Percentiles rank a stretch among this genome's conserved stretches.
Evolutionary conservation across 2,329 filamentous ascomycete genomes (phyloP).

Genomic region (Coleophoma cylindrospora): DNA sequence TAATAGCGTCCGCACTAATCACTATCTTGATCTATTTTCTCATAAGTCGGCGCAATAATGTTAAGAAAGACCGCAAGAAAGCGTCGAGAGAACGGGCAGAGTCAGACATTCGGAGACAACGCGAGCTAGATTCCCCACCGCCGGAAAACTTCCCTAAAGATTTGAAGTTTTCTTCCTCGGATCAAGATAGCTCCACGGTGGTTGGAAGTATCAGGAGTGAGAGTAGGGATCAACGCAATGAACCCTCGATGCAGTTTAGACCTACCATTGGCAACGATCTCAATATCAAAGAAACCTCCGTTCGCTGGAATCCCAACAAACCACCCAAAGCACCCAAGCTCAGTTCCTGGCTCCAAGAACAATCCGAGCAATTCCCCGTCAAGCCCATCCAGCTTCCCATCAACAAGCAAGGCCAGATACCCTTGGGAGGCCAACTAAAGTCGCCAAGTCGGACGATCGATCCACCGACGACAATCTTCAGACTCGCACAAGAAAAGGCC

Average conservation of each 20-base stretch:
- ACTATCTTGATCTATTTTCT: constrained; percentile 32
- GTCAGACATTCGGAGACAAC: not conserved
- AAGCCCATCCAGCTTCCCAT: constrained; percentile 16
- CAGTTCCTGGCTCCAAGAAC: constrained; percentile 17
- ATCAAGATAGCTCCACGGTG: not conserved
- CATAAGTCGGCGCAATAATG: constrained; percentile 24
- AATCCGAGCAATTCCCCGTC: constrained; percentile 18
- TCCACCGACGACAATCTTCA: not conserved
- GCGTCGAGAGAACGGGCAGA: not conserved
- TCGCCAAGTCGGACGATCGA: constrained; percentile 11
- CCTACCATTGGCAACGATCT: not conserved
- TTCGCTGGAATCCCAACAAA: constrained; percentile 19
- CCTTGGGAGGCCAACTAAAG: constrained; percentile 18
- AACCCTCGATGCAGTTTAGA: constrained; percentile 12
- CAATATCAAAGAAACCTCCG: constrained; percentile 15
- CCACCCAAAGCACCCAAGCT: constrained; percentile 19
- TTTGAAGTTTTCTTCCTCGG: not conserved
- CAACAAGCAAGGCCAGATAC: constrained; percentile 7
- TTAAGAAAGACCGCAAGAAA: constrained; percentile 6
- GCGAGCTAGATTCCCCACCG: not conserved
- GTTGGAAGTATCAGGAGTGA: not conserved
- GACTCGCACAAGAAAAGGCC: not conserved
- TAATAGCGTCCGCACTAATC: constrained; percentile 36
- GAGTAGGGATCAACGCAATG: constrained; percentile 4
- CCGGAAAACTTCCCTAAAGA: not conserved